Conservation (phyloP, 768 basidiomycete genomes). For the Crepidotus variabilis region DNA sequence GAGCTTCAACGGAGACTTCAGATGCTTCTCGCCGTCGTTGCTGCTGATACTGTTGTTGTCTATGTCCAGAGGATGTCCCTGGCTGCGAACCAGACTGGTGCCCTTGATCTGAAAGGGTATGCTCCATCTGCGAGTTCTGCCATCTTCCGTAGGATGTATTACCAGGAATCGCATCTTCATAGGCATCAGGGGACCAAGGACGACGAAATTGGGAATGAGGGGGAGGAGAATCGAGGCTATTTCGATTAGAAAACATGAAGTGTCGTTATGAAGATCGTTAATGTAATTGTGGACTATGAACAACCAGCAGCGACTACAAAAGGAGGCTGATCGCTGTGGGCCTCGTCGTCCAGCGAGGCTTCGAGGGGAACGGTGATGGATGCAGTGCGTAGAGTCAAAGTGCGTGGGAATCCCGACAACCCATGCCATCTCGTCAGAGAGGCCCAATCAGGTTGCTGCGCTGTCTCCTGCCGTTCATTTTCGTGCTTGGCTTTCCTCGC, state of each 20-base stretch:
- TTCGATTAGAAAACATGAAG: neutral
- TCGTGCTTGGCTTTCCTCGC: neutral
- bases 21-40: constrained; percentile 46
- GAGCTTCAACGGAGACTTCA: constrained; percentile 64
- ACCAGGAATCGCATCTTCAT: constrained; percentile 28
- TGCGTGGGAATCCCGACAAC: neutral
- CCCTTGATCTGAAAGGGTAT: constrained; percentile 4
- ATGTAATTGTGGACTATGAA: too few relatives aligned
- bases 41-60: constrained; percentile 7
- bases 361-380: neutral
- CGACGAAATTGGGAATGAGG: constrained; percentile 52
- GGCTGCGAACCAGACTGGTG: constrained; percentile 13
- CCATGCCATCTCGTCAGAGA: neutral
- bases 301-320: neutral
- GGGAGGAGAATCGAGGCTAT: constrained; percentile 43
- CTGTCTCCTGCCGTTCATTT: neutral
- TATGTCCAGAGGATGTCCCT: constrained; percentile 10
- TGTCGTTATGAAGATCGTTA: neutral
- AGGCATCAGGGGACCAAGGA: constrained; percentile 65
- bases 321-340: neutral
- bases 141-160: constrained; percentile 9
- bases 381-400: neutral
- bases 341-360: neutral
- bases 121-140: constrained; percentile 9
- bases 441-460: neutral